Conservation (phyloP, 805 yeast species). For the Wickerhamiella hasegawae region DNA sequence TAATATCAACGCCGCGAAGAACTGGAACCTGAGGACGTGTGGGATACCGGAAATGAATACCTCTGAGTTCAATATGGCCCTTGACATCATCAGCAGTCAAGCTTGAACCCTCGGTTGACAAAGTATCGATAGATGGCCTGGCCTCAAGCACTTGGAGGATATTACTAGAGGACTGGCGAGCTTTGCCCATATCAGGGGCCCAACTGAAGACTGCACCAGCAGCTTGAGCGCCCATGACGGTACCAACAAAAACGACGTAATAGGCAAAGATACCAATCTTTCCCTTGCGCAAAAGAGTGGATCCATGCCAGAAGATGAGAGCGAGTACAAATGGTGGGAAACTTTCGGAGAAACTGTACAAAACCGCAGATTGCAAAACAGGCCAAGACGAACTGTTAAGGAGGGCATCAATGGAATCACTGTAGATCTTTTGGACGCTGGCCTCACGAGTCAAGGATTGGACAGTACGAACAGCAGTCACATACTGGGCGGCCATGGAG, state of each 20-base stretch:
- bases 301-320: constrained; percentile 19
- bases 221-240: constrained; percentile 26
- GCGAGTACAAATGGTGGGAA: constrained; percentile 13
- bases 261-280: constrained; percentile 12
- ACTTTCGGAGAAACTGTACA: constrained; percentile 17
- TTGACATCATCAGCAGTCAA: constrained; percentile 19
- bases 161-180: constrained; percentile 22
- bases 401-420: constrained; percentile 5
- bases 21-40: constrained; percentile 36
- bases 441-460: constrained; percentile 16
- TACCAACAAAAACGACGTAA: constrained; percentile 15
- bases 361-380: constrained; percentile 9
- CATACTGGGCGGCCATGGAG: constrained; percentile 17
- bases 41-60: constrained; percentile 52
- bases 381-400: constrained; percentile 2
- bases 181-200: constrained; percentile 30
- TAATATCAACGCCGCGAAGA: constrained; percentile 33
- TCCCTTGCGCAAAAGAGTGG: constrained; percentile 11
- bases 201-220: constrained; percentile 23
- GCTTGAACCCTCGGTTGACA: constrained; percentile 18
- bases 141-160: constrained; percentile 20
- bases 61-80: constrained; percentile 39
- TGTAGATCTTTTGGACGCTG: constrained; percentile 13
- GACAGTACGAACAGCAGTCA: constrained; percentile 17
- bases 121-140: constrained; percentile 21